These are phyloP conservation scores for Biscutella laevigata DNA, from an alignment of 441 rosid genomes.

Conservation along the genomic window DNA sequence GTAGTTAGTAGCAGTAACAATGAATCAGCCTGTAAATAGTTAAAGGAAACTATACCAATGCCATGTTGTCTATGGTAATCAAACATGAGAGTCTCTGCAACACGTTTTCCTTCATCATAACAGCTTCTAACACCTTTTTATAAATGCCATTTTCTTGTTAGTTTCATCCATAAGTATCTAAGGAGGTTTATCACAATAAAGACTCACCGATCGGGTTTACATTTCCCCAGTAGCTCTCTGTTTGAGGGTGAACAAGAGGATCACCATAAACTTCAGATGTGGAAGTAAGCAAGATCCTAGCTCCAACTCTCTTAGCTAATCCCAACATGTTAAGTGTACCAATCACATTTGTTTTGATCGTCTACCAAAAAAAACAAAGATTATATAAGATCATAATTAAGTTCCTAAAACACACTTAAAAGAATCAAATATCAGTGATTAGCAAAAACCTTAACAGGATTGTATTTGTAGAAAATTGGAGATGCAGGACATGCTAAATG, in stretches of 20 bases:
- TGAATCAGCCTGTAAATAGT: background rate
- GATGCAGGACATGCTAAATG: too few relatives aligned
- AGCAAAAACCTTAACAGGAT: slow-evolving; percentile 97
- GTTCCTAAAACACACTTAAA: too few relatives aligned
- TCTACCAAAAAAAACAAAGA: slow-evolving; percentile 33
- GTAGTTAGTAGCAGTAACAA: background rate
- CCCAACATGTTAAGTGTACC: slow-evolving; percentile 97
- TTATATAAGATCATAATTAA: slow-evolving; percentile 1
- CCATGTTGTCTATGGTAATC: slow-evolving; percentile 99
- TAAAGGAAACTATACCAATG: slow-evolving; percentile 42
- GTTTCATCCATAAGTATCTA: too few relatives aligned
- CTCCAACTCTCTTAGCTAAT: slow-evolving; percentile 94
- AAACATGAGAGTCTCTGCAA: slow-evolving; percentile 95
- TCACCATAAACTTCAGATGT: slow-evolving; percentile 96
- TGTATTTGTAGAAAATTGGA: slow-evolving; percentile 93
- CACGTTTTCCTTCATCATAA: slow-evolving; percentile 96
- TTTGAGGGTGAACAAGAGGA: slow-evolving; percentile 88
- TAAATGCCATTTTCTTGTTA: background rate
- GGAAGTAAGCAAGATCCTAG: slow-evolving; percentile 90
- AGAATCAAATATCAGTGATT: too few relatives aligned
- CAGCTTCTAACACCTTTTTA: slow-evolving; percentile 72
- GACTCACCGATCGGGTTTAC: slow-evolving; percentile 90
- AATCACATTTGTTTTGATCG: slow-evolving; percentile 89
- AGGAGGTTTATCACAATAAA: background rate
- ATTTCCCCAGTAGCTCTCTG: slow-evolving; percentile 96